These are phyloP conservation scores for Mycena rosella DNA, from an alignment of 768 basidiomycete genomes.

Conservation along the genomic window DNA sequence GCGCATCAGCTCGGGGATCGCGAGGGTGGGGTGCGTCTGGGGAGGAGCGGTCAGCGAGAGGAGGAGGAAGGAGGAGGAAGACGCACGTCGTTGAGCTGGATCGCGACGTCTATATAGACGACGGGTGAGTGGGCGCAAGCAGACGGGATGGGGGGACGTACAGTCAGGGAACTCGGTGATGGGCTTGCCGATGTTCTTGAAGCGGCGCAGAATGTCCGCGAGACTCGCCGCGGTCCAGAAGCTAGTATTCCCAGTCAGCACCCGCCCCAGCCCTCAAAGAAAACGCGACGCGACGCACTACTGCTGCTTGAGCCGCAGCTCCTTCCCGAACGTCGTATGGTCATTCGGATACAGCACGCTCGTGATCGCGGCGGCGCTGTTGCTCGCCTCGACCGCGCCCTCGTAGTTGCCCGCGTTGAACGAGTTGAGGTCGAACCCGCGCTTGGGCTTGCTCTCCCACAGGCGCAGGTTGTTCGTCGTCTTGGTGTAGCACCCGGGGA, in stretches of 20 bases:
- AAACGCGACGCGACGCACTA: conserved; percentile 60
- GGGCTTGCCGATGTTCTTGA: conserved; percentile 89
- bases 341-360: conserved; percentile 97
- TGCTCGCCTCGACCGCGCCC: conserved; percentile 86
- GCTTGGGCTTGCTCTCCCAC: conserved; percentile 89
- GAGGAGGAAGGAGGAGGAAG: neutral
- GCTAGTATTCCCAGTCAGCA: conserved; percentile 42
- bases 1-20: conserved; percentile 95
- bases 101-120: conserved; percentile 74
- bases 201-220: conserved; percentile 91
- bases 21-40: conserved; percentile 94
- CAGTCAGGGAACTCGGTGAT: conserved; percentile 88
- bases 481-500: conserved; percentile 86
- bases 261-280: neutral
- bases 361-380: conserved; percentile 94
- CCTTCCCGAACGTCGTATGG: conserved; percentile 84
- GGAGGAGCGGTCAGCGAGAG: conserved; percentile 16
- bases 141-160: conserved; percentile 49
- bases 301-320: conserved; percentile 94
- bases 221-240: conserved; percentile 94
- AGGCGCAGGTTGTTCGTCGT: conserved; percentile 92
- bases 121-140: conserved; percentile 10
- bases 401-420: conserved; percentile 99
- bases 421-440: conserved; percentile 93
- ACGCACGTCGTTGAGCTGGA: conserved; percentile 93